phyloP scores from a whole-genome alignment of 371 early-diverging fungal genomes.

The Batrachochytrium dendrobatidis region DNA sequence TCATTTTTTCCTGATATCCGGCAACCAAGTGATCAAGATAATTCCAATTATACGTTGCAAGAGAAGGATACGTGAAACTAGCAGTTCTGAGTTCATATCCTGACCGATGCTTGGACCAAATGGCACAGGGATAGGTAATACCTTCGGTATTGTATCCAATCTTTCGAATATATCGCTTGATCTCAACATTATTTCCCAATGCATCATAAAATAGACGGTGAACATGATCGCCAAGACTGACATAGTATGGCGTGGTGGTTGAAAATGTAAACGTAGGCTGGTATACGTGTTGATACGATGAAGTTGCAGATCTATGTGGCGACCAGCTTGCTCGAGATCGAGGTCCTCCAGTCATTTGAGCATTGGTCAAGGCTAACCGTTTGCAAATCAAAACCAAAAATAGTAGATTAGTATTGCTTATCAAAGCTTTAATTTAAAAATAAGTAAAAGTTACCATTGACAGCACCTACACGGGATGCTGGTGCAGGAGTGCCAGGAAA shows the following conservation, averaged over 20 bases:
- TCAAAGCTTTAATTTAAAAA: too few species aligned
- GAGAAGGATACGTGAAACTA: conserved; percentile 66
- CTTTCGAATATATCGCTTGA: conserved; percentile 79
- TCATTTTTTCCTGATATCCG: conserved; percentile 79
- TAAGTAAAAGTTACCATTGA: too few species aligned
- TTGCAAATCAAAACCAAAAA: too few species aligned
- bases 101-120: conserved; percentile 76
- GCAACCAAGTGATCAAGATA: conserved; percentile 70
- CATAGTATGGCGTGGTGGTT: conserved; percentile 45
- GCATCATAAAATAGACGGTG: conserved; percentile 69
- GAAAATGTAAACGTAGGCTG: neutral
- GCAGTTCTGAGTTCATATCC: conserved; percentile 52
- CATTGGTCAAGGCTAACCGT: too few species aligned
- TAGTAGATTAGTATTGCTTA: too few species aligned
- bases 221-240: conserved; percentile 78
- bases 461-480: too few species aligned
- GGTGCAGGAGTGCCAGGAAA: conserved; percentile 1
- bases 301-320: too few species aligned
- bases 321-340: too few species aligned
- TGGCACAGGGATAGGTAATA: conserved; percentile 66
- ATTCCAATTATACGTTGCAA: conserved; percentile 86
- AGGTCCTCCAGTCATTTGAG: too few species aligned
- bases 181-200: conserved; percentile 68
- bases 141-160: conserved; percentile 49
- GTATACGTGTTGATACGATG: conserved; percentile 3